Evolutionary conservation across 495 filamentous ascomycete species (phyloP).

Genomic region (Penicillium ochrochloron): DNA sequence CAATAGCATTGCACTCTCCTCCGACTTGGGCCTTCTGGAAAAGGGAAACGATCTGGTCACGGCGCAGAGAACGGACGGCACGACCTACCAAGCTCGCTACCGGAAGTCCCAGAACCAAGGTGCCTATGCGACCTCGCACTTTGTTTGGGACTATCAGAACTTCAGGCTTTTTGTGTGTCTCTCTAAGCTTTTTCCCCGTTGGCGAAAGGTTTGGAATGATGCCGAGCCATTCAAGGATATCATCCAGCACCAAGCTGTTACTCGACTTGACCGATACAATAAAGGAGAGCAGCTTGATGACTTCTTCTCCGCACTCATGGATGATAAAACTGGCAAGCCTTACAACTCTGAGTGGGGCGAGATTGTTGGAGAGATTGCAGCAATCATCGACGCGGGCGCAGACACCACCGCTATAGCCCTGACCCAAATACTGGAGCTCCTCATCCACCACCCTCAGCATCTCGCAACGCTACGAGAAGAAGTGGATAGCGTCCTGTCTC

Average conservation of each 20-base stretch:
- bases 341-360: constrained; percentile 23
- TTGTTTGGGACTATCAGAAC: constrained; percentile 26
- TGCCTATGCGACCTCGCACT: constrained; percentile 19
- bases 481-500: too few relatives aligned
- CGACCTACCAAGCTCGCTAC: constrained; percentile 23
- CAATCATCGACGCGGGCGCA: neutral
- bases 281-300: constrained; percentile 53
- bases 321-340: constrained; percentile 46
- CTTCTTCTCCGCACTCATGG: constrained; percentile 52
- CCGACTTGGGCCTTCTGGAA: too few relatives aligned
- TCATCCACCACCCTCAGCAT: too few relatives aligned
- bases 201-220: constrained; percentile 18
- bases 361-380: constrained; percentile 23
- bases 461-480: too few relatives aligned
- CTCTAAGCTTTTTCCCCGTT: neutral
- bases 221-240: constrained; percentile 29
- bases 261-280: constrained; percentile 32
- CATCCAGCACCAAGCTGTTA: constrained; percentile 19
- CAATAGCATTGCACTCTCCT: too few relatives aligned
- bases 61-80: constrained; percentile 37
- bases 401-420: neutral
- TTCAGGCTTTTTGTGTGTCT: constrained; percentile 7
- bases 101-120: constrained; percentile 21
- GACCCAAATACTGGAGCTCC: too few relatives aligned
- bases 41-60: constrained; percentile 27